A percentile compares a stretch with the other conserved stretches of the same genome.
Evolutionary conservation across 768 basidiomycete species (phyloP).

Genomic region (Chalciporus sphaerocephalus): DNA sequence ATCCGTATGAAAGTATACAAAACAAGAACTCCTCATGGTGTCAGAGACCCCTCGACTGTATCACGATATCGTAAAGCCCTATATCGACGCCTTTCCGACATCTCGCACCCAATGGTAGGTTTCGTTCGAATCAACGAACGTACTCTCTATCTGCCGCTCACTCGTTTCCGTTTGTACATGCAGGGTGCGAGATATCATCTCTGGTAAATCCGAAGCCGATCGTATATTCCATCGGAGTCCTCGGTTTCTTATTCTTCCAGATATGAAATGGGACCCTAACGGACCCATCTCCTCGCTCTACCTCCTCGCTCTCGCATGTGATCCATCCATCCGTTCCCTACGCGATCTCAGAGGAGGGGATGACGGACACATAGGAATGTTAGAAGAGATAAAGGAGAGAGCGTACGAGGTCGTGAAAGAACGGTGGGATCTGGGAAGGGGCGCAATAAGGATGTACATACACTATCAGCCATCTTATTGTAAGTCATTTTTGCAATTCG

Average conservation of each 20-base stretch:
- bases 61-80: slow-evolving; percentile 63
- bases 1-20: slow-evolving; percentile 80
- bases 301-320: slow-evolving; percentile 71
- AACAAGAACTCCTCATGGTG: slow-evolving; percentile 67
- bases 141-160: not conserved
- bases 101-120: slow-evolving; percentile 77
- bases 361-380: slow-evolving; percentile 56
- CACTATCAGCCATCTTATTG: slow-evolving; percentile 98
- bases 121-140: not conserved
- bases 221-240: slow-evolving; percentile 63
- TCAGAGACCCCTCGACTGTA: slow-evolving; percentile 82
- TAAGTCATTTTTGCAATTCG: slow-evolving; percentile 39
- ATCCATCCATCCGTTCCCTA: slow-evolving; percentile 59
- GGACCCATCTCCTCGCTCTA: slow-evolving; percentile 65
- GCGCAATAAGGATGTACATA: slow-evolving; percentile 71
- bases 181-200: slow-evolving; percentile 86
- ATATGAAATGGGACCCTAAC: slow-evolving; percentile 95
- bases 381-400: slow-evolving; percentile 59
- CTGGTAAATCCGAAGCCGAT: slow-evolving; percentile 68
- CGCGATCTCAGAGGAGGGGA: slow-evolving; percentile 58
- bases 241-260: slow-evolving; percentile 79
- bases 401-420: slow-evolving; percentile 49
- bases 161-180: too few relatives aligned
- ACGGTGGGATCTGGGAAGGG: slow-evolving; percentile 61
- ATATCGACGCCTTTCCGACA: slow-evolving; percentile 69